Evolutionary conservation across 2,329 filamentous ascomycete species (phyloP).

Genomic region (Talaromyces albobiverticillius): DNA sequence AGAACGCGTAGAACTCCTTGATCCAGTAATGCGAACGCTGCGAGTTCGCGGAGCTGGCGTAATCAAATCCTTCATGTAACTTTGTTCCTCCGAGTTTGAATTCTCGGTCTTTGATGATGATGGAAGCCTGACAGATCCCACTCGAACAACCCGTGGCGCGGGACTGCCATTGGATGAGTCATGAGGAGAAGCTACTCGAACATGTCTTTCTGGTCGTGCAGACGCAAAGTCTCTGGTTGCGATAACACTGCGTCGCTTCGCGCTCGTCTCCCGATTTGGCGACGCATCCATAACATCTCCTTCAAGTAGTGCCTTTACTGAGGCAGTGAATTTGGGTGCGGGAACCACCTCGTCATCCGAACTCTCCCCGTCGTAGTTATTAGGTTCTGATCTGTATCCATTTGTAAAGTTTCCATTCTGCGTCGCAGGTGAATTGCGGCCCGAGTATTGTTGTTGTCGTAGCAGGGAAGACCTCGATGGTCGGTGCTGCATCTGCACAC

Average conservation of each 20-base stretch:
- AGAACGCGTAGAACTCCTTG: constrained; percentile 40
- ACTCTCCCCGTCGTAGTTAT: constrained; percentile 64
- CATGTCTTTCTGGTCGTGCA: constrained; percentile 31
- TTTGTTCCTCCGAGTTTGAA: constrained; percentile 24
- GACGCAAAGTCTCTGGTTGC: constrained; percentile 17
- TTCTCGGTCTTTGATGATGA: constrained; percentile 31
- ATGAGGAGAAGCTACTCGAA: constrained; percentile 35
- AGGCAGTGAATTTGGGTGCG: constrained; percentile 85
- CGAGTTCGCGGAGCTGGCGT: constrained; percentile 46
- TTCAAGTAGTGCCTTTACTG: constrained; percentile 78
- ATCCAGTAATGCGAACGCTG: constrained; percentile 41
- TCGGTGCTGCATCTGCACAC: constrained; percentile 33
- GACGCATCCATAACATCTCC: constrained; percentile 55
- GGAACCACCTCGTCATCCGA: constrained; percentile 86
- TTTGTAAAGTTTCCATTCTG: constrained; percentile 22
- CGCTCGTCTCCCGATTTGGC: constrained; percentile 38
- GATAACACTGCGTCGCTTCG: constrained; percentile 24
- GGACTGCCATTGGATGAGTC: constrained; percentile 41
- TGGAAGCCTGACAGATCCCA: constrained; percentile 27
- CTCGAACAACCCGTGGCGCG: constrained; percentile 39
- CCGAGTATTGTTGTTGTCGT: constrained; percentile 29
- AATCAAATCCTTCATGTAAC: constrained; percentile 37
- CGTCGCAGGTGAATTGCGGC: constrained; percentile 29
- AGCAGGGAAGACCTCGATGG: constrained; percentile 37
- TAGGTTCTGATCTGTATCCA: constrained; percentile 22